These are phyloP conservation scores for Triadica sebifera DNA, from an alignment of 345 rosid genomes.

Conservation along the genomic window DNA sequence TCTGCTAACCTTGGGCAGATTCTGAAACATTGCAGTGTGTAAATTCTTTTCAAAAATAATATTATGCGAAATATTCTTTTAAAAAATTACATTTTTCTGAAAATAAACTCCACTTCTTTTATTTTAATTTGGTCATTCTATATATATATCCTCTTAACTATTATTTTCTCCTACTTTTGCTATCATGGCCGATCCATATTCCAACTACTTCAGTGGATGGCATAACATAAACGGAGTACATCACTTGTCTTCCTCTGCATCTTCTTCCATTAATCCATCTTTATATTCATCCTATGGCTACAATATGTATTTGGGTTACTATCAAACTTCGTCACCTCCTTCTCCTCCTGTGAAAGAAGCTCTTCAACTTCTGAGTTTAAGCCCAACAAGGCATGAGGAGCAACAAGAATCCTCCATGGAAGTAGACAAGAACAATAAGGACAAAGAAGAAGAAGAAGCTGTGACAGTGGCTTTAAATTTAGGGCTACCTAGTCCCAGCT, in stretches of 20 bases:
- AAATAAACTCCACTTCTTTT: no score
- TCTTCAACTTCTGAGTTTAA: slow-evolving; percentile 84
- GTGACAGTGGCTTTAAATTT: slow-evolving; percentile 80
- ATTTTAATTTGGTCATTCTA: no score
- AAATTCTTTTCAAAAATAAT: no score
- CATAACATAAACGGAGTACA: slow-evolving; percentile 38
- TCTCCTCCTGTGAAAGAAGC: slow-evolving; percentile 85
- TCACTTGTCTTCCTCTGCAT: slow-evolving; percentile 38
- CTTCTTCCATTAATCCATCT: slow-evolving; percentile 21
- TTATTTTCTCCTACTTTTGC: slow-evolving; percentile 18
- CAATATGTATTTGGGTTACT: slow-evolving; percentile 25
- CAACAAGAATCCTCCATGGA: slow-evolving; percentile 38
- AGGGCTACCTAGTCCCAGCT: slow-evolving; percentile 61
- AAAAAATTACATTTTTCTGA: no score
- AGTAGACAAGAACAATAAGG: slow-evolving; percentile 40
- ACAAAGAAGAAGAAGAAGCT: slow-evolving; percentile 35
- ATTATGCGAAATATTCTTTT: no score
- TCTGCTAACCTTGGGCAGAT: no score
- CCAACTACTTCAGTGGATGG: slow-evolving; percentile 52
- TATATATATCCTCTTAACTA: slow-evolving; percentile 23
- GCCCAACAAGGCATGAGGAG: slow-evolving; percentile 57
- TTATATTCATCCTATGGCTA: slow-evolving; percentile 30
- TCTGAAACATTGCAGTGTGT: no score
- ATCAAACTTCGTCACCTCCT: slow-evolving; percentile 31
- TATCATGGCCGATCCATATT: slow-evolving; percentile 65